Evolutionary conservation across 768 basidiomycete species (phyloP).

Genomic region (Xerocomus brunneocitrinus): DNA sequence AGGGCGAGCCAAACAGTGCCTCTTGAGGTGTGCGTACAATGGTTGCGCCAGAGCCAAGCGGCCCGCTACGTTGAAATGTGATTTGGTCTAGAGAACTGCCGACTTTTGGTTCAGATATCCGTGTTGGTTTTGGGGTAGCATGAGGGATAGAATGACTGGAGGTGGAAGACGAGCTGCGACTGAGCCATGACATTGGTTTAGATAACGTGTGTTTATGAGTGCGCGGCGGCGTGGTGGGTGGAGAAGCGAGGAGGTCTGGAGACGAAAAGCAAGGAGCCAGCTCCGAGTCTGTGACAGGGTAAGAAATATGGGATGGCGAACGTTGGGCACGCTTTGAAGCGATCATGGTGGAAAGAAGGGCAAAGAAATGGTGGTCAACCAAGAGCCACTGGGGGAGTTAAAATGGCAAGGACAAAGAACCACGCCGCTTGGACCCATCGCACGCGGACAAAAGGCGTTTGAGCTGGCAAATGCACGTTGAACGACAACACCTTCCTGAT

Average conservation of each 20-base stretch:
- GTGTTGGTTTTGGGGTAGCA: slow-evolving; percentile 36
- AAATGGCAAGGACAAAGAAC: slow-evolving; percentile 11
- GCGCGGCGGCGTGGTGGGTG: slow-evolving; percentile 27
- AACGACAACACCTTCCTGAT: slow-evolving; percentile 27
- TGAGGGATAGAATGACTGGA: slow-evolving; percentile 24
- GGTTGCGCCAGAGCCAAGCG: slow-evolving; percentile 67
- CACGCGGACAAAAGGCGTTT: slow-evolving; percentile 15
- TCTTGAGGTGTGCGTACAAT: slow-evolving; percentile 80
- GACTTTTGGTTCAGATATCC: slow-evolving; percentile 43
- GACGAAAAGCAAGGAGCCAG: slow-evolving; percentile 22
- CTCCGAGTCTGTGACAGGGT: slow-evolving; percentile 17
- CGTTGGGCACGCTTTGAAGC: slow-evolving; percentile 20
- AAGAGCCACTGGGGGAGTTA: background rate
- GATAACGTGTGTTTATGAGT: slow-evolving; percentile 36
- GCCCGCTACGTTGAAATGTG: slow-evolving; percentile 36
- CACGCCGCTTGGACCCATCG: slow-evolving; percentile 1
- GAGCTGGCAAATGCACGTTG: background rate
- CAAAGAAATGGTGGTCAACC: background rate
- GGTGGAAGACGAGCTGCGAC: slow-evolving; percentile 33
- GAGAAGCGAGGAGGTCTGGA: slow-evolving; percentile 22
- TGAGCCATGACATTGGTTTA: slow-evolving; percentile 42
- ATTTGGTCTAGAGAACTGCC: slow-evolving; percentile 32
- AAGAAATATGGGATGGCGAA: slow-evolving; percentile 12
- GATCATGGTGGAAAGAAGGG: slow-evolving; percentile 21
- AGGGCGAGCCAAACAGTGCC: slow-evolving; percentile 44